Evolutionary conservation across 2,329 filamentous ascomycete species (phyloP), one percentile per base, ranked within the genome.

Genomic region (Nannizziopsis arthrosporioides): DNA sequence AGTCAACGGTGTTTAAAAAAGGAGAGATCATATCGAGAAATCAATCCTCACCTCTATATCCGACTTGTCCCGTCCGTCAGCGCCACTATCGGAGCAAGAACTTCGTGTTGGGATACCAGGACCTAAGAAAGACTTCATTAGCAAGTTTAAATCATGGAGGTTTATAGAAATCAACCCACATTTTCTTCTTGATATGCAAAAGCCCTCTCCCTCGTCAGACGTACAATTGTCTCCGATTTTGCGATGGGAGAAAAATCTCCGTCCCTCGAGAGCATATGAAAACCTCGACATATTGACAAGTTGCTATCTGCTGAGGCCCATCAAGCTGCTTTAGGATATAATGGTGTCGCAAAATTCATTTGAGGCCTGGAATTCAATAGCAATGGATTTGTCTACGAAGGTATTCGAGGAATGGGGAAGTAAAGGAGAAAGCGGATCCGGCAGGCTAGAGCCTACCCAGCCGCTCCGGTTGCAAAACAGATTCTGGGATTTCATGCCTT

Each of bases 151-250:
- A n/a, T n/a, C n/a, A n/a, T n/a, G n/a, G n/a, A n/a, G n/a, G n/a
- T n/a, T n/a, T n/a, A n/a, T n/a, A n/a, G n/a, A n/a, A n/a, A 35
- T 3, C 9, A 15, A 27, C 17, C 7, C 19, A 49, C 47, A 49
- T 19, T 18, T 30, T 17, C 22, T 40, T 12, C 39, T 49, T n/a
- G 17, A 19, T 8, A 44, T 44, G 42, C 47, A 49, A 15, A 37
- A n/a, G 3, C 47, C 47, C 10, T 39, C 22, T 15, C 47, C 47
- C 18, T 44, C 34, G 11, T 44, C 35, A 3, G 41, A 31, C 14
- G n/a, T 32, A 34, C 47, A 49, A 1, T 3, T 36, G 8, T 43
- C 46, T 2, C 15, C 30, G 12, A 34, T 30, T 5, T 37, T 22
- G 17, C 15, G n/a, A 27, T 38, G 30, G 4, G 39, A 42, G 22